A percentile compares a stretch with the other conserved stretches of the same genome.
Conservation (phyloP, 805 yeast species). For the Starmerella stigmatis region DNA sequence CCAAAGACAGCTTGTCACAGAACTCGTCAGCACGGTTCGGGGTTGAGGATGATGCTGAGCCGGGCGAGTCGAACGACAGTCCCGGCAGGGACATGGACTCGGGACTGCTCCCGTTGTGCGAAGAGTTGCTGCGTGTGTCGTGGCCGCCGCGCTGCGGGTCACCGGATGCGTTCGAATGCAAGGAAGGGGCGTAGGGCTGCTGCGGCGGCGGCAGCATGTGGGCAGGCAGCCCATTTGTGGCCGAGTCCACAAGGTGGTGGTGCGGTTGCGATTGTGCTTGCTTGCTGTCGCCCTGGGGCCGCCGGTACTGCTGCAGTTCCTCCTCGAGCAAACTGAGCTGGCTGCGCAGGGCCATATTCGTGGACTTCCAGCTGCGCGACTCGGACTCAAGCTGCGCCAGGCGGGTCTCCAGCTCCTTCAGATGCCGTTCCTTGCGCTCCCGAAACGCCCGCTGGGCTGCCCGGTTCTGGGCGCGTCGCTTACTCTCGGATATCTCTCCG, state of each 20-base stretch:
- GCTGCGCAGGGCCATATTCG: constrained; percentile 59
- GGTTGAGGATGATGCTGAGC: constrained; percentile 6
- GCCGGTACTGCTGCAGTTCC: constrained; percentile 55
- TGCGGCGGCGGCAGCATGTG: constrained; percentile 1
- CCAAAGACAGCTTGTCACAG: constrained; percentile 64
- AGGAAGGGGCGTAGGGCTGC: no score
- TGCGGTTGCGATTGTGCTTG: background rate
- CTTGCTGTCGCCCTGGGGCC: constrained; percentile 12
- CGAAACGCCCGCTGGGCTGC: constrained; percentile 81
- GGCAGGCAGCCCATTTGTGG: constrained; percentile 1
- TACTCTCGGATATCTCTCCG: constrained; percentile 26
- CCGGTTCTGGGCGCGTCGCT: constrained; percentile 91
- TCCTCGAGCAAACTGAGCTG: constrained; percentile 65
- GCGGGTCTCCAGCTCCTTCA: constrained; percentile 74
- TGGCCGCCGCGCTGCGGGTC: no score
- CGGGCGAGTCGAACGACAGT: constrained; percentile 14
- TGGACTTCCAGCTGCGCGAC: constrained; percentile 55
- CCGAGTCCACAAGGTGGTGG: background rate
- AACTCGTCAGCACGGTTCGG: constrained; percentile 42
- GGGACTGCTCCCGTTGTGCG: constrained; percentile 3
- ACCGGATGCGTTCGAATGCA: no score
- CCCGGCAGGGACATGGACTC: constrained; percentile 11
- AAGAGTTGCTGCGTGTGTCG: background rate
- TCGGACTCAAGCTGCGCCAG: constrained; percentile 64
- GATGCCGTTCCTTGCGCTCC: constrained; percentile 80